Evolutionary conservation across 2,329 filamentous ascomycete genomes (phyloP), one percentile per base, ranked within the genome.

Genomic region (Hypoxylon sp.): DNA sequence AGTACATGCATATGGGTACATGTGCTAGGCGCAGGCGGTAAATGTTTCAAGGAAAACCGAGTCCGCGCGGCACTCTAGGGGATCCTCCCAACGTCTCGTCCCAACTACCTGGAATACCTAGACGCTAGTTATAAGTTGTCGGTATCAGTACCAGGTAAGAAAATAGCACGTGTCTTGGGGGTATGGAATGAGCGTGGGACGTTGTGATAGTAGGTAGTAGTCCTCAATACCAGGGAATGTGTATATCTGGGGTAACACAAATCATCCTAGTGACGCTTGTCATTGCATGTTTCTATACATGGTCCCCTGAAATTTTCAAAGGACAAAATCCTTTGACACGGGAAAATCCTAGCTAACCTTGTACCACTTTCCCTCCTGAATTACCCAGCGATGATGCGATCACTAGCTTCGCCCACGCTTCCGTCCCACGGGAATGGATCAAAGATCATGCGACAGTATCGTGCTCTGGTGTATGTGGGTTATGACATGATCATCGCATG

Each of bases 381-480:
- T n/a, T n/a, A n/a, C n/a, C n/a, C n/a, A n/a, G n/a, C n/a, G n/a
- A n/a, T n/a, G n/a, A n/a, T n/a, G n/a, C n/a, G n/a, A n/a, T n/a
- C n/a, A n/a, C 29, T 31, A 35, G 7, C 15, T 44, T 8, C 20
- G 20, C n/a, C n/a, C 38, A 31, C 4, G 34, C 23, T 27, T 29
- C 25, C 29, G 46, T 55, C 27, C 41, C 34, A 51, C 38, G 11
- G 29, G 38, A 17, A 44, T 48, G 32, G 42, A 21, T 35, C 34
- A 21, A 29, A 51, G 46, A 55, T 55, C 55, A 51, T 38, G 55
- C 50, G 45, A 42, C 20, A 43, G 41, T 20, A 54, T 49, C 44
- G 34, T 40, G 21, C 19, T 19, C 9, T 36, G 30, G 27, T 26
- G 23, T 17, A 43, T 41, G 31, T 40, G 16, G 38, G 19, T 16